phyloP scores from a whole-genome alignment of 2,329 filamentous ascomycete genomes.

The Colletotrichum paranaense region DNA sequence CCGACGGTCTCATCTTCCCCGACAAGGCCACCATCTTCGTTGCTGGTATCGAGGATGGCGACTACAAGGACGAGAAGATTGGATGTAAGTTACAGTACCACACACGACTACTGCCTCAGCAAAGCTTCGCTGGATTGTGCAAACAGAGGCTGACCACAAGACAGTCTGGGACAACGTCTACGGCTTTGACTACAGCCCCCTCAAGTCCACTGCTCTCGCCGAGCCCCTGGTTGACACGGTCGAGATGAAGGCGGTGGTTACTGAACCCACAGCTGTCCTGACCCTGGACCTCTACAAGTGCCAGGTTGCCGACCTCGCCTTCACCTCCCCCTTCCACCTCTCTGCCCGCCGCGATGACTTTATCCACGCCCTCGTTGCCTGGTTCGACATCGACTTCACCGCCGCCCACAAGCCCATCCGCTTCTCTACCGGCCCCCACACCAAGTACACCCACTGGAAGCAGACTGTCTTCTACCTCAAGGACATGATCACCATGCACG shows the following conservation, averaged over 20 bases:
- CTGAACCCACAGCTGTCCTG: conserved; percentile 86
- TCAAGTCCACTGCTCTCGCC: conserved; percentile 92
- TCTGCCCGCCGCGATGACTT: conserved; percentile 88
- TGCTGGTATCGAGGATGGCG: conserved; percentile 96
- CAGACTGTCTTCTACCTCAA: conserved; percentile 98
- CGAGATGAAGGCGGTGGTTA: conserved; percentile 96
- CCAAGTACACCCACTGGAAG: conserved; percentile 99
- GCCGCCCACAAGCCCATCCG: conserved; percentile 98
- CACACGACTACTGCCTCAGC: background rate
- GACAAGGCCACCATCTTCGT: conserved; percentile 99
- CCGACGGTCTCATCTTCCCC: conserved; percentile 94
- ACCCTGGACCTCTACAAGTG: conserved; percentile 95
- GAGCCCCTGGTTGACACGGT: conserved; percentile 98
- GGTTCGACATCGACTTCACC: conserved; percentile 99
- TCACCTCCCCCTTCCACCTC: conserved; percentile 82
- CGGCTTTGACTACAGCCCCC: conserved; percentile 94
- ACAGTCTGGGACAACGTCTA: conserved; percentile 99
- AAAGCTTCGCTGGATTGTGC: background rate
- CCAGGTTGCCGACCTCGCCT: conserved; percentile 84
- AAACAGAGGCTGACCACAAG: conserved; percentile 1
- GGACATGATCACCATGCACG: conserved; percentile 91
- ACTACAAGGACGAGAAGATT: conserved; percentile 99
- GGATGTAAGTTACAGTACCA: conserved; percentile 77
- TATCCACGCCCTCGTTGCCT: conserved; percentile 94
- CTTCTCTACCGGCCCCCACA: conserved; percentile 97